These are phyloP conservation scores for Coniella lustricola DNA, from an alignment of 2,329 filamentous ascomycete genomes.

Conservation along the genomic window DNA sequence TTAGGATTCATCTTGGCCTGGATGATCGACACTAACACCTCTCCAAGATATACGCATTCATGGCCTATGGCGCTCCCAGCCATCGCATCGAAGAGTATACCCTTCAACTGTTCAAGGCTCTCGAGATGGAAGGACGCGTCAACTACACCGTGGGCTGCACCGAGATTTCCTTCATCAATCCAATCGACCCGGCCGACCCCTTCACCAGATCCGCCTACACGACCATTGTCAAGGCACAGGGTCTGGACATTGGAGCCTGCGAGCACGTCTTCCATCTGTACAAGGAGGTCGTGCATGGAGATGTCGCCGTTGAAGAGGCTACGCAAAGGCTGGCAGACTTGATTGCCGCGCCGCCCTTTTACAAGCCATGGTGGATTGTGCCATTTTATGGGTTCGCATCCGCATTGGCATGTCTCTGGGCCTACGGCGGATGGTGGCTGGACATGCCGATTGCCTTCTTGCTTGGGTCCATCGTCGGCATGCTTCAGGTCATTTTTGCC, in stretches of 20 bases:
- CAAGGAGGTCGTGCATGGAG: slow-evolving; percentile 15
- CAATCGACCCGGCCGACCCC: slow-evolving; percentile 13
- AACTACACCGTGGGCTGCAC: slow-evolving; percentile 18
- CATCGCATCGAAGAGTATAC: slow-evolving; percentile 17
- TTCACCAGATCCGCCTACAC: slow-evolving; percentile 15
- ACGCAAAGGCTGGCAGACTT: slow-evolving; percentile 4
- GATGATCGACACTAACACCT: too few species aligned
- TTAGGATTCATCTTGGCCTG: too few species aligned
- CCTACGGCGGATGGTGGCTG: slow-evolving; percentile 9
- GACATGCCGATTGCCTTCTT: slow-evolving; percentile 13
- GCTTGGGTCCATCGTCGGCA: slow-evolving; percentile 9
- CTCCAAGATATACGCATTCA: slow-evolving; percentile 14
- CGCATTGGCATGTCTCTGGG: slow-evolving; percentile 3
- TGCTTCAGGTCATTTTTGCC: slow-evolving; percentile 9
- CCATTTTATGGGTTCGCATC: slow-evolving; percentile 11
- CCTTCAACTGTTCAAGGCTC: slow-evolving; percentile 11
- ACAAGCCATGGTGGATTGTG: slow-evolving; percentile 13
- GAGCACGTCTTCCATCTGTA: slow-evolving; percentile 15
- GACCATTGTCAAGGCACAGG: slow-evolving; percentile 16
- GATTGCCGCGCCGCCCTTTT: slow-evolving; percentile 10
- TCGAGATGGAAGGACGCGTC: slow-evolving; percentile 17
- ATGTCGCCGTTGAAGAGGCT: slow-evolving; percentile 13
- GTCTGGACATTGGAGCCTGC: slow-evolving; percentile 17
- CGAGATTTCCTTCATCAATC: slow-evolving; percentile 15
- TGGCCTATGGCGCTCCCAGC: slow-evolving; percentile 13